Conservation (phyloP, 2,329 filamentous ascomycete genomes). For the Sporothrix mexicana region DNA sequence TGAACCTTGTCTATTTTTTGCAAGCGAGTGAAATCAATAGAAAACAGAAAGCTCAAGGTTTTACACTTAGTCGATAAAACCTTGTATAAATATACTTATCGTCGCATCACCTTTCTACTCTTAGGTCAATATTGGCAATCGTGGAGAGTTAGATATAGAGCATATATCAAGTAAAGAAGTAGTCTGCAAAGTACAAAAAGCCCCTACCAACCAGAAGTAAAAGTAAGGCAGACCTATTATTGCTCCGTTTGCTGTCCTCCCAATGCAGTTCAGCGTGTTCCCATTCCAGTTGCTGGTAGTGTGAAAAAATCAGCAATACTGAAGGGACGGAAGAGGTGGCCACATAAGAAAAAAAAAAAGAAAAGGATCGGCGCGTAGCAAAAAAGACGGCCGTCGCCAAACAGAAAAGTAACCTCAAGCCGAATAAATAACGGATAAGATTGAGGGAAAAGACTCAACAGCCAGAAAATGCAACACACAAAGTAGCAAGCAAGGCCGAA, state of each 20-base stretch:
- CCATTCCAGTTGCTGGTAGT: background rate
- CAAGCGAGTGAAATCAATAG: too few relatives aligned
- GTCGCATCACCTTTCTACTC: too few relatives aligned
- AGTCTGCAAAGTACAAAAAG: slow-evolving; percentile 10
- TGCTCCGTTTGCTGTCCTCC: background rate
- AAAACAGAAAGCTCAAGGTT: too few relatives aligned
- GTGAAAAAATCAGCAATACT: background rate
- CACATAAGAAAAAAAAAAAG: background rate
- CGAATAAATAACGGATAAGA: background rate
- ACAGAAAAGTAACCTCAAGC: background rate
- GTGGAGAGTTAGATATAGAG: slow-evolving; percentile 23
- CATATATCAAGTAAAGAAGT: background rate
- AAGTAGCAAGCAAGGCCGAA: background rate
- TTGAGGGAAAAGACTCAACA: background rate
- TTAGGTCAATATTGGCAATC: background rate
- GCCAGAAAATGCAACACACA: background rate
- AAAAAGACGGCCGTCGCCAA: background rate
- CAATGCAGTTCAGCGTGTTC: background rate
- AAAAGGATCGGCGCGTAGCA: background rate
- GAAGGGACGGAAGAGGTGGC: background rate
- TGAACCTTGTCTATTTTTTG: too few relatives aligned
- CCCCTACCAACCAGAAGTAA: background rate
- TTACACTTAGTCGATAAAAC: too few relatives aligned
- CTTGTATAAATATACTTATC: background rate
- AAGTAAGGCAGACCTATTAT: background rate